These are phyloP conservation scores for Ulota crispa DNA, from an alignment of 225 moss, liverwort and hornwort species.

Conservation along the genomic window DNA sequence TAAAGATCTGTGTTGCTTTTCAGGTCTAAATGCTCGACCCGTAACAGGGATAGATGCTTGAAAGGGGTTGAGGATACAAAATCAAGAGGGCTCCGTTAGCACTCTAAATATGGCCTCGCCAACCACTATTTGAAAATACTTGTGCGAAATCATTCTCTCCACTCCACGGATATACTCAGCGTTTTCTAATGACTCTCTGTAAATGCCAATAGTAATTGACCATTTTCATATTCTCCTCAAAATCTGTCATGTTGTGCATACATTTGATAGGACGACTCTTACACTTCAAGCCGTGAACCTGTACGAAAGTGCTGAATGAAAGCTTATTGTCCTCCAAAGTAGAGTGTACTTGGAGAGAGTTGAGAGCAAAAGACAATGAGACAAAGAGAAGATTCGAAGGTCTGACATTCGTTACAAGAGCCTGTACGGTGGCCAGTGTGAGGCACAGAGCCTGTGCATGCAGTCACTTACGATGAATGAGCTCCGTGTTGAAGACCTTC, in stretches of 20 bases:
- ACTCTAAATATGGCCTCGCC: no score
- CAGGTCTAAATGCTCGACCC: neutral
- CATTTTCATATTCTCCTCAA: neutral
- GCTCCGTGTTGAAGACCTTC: constrained; percentile 76
- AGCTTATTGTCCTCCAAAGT: neutral
- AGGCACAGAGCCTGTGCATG: neutral
- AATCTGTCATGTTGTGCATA: neutral
- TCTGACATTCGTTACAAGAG: neutral
- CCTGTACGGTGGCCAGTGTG: neutral
- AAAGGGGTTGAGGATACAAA: neutral
- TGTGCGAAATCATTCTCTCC: neutral
- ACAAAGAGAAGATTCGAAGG: neutral
- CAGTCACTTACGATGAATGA: constrained; percentile 65
- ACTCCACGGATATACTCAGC: neutral
- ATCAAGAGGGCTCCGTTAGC: neutral
- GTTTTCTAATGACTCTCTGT: neutral
- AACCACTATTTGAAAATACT: neutral
- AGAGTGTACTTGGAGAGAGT: neutral
- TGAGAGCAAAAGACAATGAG: neutral
- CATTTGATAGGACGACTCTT: neutral
- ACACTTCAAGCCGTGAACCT: neutral
- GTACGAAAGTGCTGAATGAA: neutral
- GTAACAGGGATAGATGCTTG: neutral
- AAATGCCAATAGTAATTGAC: neutral
- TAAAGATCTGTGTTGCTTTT: neutral